These are phyloP conservation scores for Magnusiomyces paraingens DNA, from an alignment of 1,139 yeast species.

Conservation along the genomic window DNA sequence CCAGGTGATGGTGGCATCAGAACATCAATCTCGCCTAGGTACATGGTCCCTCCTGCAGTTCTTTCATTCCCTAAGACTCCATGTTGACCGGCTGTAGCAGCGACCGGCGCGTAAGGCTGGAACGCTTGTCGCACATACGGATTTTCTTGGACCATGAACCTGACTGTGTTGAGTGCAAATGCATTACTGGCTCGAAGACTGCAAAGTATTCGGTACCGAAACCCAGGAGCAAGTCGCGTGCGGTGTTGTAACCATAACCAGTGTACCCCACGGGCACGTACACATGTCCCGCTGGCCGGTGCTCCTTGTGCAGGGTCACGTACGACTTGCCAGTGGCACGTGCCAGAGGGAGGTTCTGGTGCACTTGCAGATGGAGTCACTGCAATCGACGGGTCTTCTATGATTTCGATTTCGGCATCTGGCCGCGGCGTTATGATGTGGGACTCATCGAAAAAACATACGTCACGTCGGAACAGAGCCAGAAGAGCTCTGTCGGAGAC, in stretches of 20 bases:
- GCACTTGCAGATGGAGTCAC: not conserved
- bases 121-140: conserved; percentile 13
- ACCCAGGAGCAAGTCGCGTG: conserved; percentile 26
- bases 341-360: not conserved
- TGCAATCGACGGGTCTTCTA: not conserved
- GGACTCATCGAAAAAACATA: conserved; percentile 13
- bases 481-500: conserved; percentile 8
- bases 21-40: conserved; percentile 13
- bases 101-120: conserved; percentile 12
- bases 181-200: conserved; percentile 22
- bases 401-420: conserved; percentile 6
- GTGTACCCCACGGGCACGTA: conserved; percentile 26
- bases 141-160: conserved; percentile 17
- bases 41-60: conserved; percentile 6
- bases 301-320: conserved; percentile 19
- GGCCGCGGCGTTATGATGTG: conserved; percentile 11
- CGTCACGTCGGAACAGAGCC: conserved; percentile 9
- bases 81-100: conserved; percentile 11
- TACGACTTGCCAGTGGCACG: conserved; percentile 18
- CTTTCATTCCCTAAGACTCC: not conserved
- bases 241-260: conserved; percentile 22
- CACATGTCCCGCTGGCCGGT: conserved; percentile 21
- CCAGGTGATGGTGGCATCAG: not conserved
- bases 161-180: conserved; percentile 21
- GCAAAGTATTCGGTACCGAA: conserved; percentile 21